Percentiles rank a stretch among this genome's conserved stretches.
Evolutionary conservation across 1,139 yeast species (phyloP).

Genomic region (Lodderomyces pseudojiufengensis): DNA sequence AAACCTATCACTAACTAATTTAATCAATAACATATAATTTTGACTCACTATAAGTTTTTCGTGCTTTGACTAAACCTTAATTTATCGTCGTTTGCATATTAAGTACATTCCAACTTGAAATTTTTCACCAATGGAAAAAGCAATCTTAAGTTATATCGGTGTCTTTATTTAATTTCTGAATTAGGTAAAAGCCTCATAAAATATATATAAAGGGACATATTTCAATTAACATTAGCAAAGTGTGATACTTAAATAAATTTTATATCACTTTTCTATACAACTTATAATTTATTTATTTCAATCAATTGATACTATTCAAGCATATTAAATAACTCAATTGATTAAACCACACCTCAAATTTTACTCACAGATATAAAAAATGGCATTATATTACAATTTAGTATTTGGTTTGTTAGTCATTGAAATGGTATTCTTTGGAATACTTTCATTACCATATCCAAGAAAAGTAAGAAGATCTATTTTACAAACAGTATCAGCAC

Average conservation of each 20-base stretch:
- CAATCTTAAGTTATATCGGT: too few species aligned
- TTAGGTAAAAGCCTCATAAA: neutral
- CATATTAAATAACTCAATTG: neutral
- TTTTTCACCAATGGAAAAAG: too few species aligned
- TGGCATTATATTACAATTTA: conserved; percentile 73
- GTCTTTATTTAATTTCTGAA: neutral
- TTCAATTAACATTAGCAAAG: too few species aligned
- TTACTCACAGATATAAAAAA: conserved; percentile 17
- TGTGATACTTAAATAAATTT: neutral
- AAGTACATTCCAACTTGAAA: too few species aligned
- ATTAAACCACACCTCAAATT: conserved; percentile 3
- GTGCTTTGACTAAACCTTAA: too few species aligned
- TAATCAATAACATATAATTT: too few species aligned
- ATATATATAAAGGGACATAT: neutral
- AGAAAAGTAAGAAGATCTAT: conserved; percentile 66
- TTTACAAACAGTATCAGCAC: conserved; percentile 59
- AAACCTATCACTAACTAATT: too few species aligned
- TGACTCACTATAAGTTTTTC: too few species aligned
- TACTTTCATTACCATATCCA: conserved; percentile 86
- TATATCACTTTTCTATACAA: neutral
- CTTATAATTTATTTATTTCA: neutral
- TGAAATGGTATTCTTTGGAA: conserved; percentile 79
- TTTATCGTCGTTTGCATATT: too few species aligned
- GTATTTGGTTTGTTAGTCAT: conserved; percentile 71
- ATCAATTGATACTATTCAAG: neutral